Percentiles rank a stretch among this genome's conserved stretches.
Conservation (phyloP, 345 rosid species). For the Sonneratia caseolaris region DNA sequence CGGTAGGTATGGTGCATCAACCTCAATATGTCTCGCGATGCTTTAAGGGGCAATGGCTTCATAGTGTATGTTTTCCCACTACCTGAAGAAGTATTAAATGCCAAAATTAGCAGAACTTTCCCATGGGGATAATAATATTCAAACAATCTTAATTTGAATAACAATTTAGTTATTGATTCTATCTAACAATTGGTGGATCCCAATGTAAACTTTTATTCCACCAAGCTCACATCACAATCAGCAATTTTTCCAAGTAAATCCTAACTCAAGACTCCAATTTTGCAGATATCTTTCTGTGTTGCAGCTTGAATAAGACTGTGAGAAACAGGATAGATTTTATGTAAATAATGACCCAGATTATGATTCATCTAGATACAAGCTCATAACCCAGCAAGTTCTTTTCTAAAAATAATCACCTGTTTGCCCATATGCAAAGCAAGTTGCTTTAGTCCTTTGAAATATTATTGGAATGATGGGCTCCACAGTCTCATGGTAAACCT, state of each 20-base stretch:
- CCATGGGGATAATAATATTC: slow-evolving; percentile 14
- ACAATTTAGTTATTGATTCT: too few relatives aligned
- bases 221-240: too few relatives aligned
- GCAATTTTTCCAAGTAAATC: background rate
- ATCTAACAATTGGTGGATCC: too few relatives aligned
- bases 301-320: background rate
- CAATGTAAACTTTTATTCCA: too few relatives aligned
- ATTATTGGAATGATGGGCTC: slow-evolving; percentile 94
- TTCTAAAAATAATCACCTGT: slow-evolving; percentile 43
- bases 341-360: background rate
- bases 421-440: slow-evolving; percentile 98
- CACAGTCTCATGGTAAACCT: slow-evolving; percentile 92
- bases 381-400: background rate
- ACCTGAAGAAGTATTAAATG: slow-evolving; percentile 35
- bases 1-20: slow-evolving; percentile 94
- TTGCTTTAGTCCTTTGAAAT: slow-evolving; percentile 87
- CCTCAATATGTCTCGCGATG: slow-evolving; percentile 89
- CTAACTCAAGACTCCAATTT: background rate
- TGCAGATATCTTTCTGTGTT: background rate
- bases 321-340: background rate
- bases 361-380: background rate
- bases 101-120: background rate
- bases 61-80: slow-evolving; percentile 97
- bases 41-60: slow-evolving; percentile 93
- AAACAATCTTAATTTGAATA: slow-evolving; percentile 6